Evolutionary conservation across 139 green algal species (phyloP), one percentile per base, ranked within the genome.

Genomic region (Micromonas commoda): DNA sequence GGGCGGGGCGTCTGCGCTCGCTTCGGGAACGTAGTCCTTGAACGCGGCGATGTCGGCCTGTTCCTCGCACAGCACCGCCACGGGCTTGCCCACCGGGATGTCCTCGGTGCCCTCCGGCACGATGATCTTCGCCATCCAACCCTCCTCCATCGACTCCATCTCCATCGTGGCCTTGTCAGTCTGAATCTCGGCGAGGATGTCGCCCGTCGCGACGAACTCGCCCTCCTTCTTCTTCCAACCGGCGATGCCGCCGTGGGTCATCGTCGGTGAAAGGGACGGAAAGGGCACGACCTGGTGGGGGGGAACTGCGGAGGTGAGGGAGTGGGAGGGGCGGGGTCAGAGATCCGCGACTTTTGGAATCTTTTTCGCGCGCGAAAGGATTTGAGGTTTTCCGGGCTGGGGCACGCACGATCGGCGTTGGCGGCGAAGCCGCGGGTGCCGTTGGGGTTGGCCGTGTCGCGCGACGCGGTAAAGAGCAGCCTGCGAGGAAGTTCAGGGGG

Each of bases 161-260:
- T 91, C 90, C 63, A 97, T 94, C n/a, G 87, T 92, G 0, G 92
- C 92, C 81, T 97, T 97, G 84, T 97, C 93, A 3, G 93, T 98
- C 80, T 98, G 94, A 0, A 98, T 87, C 19, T 97, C 93, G 5
- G 88, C 90, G 29, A 98, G 83, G 20, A 97, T 81, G 61, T 93
- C 86, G 1, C 93, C 93, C 3, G 90, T 72, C 24, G 77, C 76
- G 0, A 97, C 80, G 61, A 84, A 81, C 66, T 92, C 86, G 1
- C 92, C 92, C 39, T 87, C 87, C 24, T 83, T 69, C 70, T 78
- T 80, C 60, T 80, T 77, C 81, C 81, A 85, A 4, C 31, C 45
- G n/a, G 81, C 61, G 45, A 85, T 77, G 65, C 78, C 82, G 31
- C 81, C 81, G 31, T 79, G 39, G 53, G 65, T 76, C 77, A 82